Percentiles rank a stretch among this genome's conserved stretches.
Evolutionary conservation across 257 asterid genomes (phyloP).

Genomic region (Leptodermis oblonga): DNA sequence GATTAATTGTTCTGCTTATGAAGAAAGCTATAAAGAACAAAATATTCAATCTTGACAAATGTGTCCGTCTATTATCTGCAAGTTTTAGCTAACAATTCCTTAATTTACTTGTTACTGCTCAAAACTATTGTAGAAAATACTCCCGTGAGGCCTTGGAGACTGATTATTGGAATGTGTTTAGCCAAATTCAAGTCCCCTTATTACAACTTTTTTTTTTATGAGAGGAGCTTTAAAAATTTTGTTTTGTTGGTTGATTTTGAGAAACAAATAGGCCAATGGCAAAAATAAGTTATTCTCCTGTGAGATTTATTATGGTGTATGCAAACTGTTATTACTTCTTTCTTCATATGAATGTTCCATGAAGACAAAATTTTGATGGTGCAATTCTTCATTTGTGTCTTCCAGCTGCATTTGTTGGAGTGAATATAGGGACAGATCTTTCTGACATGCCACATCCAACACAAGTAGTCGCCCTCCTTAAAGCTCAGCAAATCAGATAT

Average conservation of each 20-base stretch:
- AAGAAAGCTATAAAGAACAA: too few species aligned
- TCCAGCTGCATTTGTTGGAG: slow-evolving; percentile 67
- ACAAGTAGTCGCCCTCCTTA: slow-evolving; percentile 78
- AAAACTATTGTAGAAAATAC: background rate
- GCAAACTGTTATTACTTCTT: background rate
- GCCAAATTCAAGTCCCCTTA: background rate
- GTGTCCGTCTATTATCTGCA: too few species aligned
- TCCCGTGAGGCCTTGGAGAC: background rate
- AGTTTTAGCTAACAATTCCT: background rate
- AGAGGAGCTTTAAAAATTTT: background rate
- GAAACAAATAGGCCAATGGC: too few species aligned
- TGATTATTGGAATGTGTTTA: background rate
- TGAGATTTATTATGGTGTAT: background rate
- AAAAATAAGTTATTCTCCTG: background rate
- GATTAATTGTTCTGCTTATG: background rate
- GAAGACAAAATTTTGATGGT: too few species aligned
- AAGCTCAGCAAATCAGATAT: slow-evolving; percentile 61
- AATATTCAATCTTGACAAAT: too few species aligned
- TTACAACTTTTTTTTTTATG: background rate
- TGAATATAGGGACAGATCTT: slow-evolving; percentile 71
- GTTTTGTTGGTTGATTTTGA: too few species aligned
- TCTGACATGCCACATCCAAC: slow-evolving; percentile 89
- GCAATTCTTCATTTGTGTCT: slow-evolving; percentile 1
- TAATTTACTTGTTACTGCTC: background rate
- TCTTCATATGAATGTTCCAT: background rate